A percentile compares a stretch with the other conserved stretches of the same genome.
These are phyloP conservation scores for Gastrodia elata DNA, from an alignment of 106 monocot species.

Conservation along the genomic window DNA sequence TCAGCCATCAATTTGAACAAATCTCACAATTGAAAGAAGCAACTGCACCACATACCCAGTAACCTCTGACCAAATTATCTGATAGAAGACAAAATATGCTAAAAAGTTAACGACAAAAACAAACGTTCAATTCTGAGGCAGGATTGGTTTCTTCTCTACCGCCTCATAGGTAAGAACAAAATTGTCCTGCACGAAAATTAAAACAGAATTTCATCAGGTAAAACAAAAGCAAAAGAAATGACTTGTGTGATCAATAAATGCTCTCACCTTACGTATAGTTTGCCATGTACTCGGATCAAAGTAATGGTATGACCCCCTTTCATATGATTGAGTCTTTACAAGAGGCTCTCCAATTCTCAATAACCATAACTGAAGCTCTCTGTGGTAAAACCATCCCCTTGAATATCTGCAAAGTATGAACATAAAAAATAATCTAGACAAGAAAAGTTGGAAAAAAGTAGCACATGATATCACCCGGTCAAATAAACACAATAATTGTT, in stretches of 20 bases:
- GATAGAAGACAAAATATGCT: background rate
- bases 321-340: slow-evolving; percentile 60
- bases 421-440: background rate
- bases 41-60: background rate
- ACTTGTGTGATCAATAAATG: background rate
- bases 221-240: background rate
- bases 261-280: slow-evolving; percentile 53
- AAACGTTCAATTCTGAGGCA: slow-evolving; percentile 36
- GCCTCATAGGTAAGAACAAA: slow-evolving; percentile 63
- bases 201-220: background rate
- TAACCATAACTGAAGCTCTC: slow-evolving; percentile 64
- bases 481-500: background rate
- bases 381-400: slow-evolving; percentile 85
- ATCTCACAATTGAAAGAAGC: slow-evolving; percentile 1
- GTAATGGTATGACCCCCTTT: slow-evolving; percentile 71
- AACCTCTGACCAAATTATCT: background rate
- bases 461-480: background rate
- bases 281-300: slow-evolving; percentile 81
- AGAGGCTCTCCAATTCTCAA: slow-evolving; percentile 61
- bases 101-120: background rate
- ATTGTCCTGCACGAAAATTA: slow-evolving; percentile 56
- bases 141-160: slow-evolving; percentile 67
- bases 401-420: slow-evolving; percentile 22
- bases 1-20: background rate
- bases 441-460: background rate